phyloP scores from a whole-genome alignment of 192 early-diverging fungal species.

The Coemansia aciculifera region DNA sequence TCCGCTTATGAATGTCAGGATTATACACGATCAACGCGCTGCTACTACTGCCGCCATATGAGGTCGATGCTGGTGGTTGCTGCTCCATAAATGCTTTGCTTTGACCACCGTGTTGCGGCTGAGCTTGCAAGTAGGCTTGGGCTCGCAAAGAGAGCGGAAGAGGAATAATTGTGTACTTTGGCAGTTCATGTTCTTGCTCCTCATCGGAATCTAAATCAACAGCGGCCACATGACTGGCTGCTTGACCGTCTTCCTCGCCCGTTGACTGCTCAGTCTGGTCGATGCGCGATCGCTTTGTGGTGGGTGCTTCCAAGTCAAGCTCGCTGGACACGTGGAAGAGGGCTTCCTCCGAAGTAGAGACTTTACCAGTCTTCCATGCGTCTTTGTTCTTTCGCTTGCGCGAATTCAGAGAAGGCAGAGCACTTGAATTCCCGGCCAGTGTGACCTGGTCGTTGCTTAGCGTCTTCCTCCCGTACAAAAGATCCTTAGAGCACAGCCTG shows the following conservation, averaged over 20 bases:
- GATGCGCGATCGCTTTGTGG: not conserved
- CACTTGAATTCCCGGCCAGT: not conserved
- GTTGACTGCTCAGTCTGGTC: not conserved
- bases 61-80: not conserved
- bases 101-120: not conserved
- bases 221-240: not conserved
- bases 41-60: not conserved
- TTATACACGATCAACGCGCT: not conserved
- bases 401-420: not conserved
- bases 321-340: not conserved
- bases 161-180: not conserved
- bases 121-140: not conserved
- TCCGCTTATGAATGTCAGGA: not conserved
- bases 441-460: not conserved
- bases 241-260: not conserved
- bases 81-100: not conserved
- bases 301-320: not conserved
- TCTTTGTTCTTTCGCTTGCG: slow-evolving; percentile 17
- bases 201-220: not conserved
- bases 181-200: slow-evolving; percentile 6
- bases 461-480: slow-evolving; percentile 5
- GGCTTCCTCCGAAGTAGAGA: not conserved
- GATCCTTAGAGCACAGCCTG: slow-evolving; percentile 4
- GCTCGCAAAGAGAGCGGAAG: slow-evolving; percentile 3
- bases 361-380: not conserved